Evolutionary conservation across 345 rosid genomes (phyloP).

Genomic region (Draba incana): DNA sequence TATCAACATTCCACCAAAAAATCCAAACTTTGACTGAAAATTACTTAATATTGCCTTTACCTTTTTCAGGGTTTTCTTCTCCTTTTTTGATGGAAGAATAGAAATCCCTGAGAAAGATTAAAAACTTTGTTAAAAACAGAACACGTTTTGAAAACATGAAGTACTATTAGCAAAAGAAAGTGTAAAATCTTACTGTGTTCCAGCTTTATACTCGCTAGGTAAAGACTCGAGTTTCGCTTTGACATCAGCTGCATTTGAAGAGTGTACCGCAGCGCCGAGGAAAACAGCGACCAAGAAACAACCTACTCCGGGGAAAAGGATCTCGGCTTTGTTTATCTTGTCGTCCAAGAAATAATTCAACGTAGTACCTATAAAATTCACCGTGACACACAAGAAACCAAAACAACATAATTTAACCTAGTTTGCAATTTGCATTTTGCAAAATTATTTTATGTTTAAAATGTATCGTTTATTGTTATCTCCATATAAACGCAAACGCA

Average conservation of each 20-base stretch:
- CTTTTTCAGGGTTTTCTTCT: constrained; percentile 35
- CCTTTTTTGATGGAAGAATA: constrained; percentile 33
- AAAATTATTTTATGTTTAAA: too few relatives aligned
- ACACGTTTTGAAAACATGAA: background rate
- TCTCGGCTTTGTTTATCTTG: constrained; percentile 72
- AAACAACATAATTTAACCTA: background rate
- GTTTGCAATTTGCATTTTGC: too few relatives aligned
- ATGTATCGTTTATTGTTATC: too few relatives aligned
- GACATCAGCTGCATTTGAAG: constrained; percentile 76
- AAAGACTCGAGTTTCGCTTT: constrained; percentile 56
- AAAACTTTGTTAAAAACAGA: constrained; percentile 9
- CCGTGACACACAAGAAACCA: constrained; percentile 23
- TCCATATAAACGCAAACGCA: background rate
- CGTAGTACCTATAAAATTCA: constrained; percentile 57
- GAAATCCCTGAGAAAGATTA: constrained; percentile 30
- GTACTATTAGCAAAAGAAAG: background rate
- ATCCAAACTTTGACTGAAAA: background rate
- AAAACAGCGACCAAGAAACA: constrained; percentile 83
- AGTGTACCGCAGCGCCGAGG: constrained; percentile 76
- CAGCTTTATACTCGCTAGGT: constrained; percentile 37
- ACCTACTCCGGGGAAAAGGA: constrained; percentile 80
- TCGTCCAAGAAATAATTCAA: constrained; percentile 84
- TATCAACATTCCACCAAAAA: background rate
- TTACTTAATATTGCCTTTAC: constrained; percentile 26
- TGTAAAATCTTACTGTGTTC: constrained; percentile 38